Conservation (phyloP, 2,329 filamentous ascomycete genomes). For the Ophiostoma ips region DNA sequence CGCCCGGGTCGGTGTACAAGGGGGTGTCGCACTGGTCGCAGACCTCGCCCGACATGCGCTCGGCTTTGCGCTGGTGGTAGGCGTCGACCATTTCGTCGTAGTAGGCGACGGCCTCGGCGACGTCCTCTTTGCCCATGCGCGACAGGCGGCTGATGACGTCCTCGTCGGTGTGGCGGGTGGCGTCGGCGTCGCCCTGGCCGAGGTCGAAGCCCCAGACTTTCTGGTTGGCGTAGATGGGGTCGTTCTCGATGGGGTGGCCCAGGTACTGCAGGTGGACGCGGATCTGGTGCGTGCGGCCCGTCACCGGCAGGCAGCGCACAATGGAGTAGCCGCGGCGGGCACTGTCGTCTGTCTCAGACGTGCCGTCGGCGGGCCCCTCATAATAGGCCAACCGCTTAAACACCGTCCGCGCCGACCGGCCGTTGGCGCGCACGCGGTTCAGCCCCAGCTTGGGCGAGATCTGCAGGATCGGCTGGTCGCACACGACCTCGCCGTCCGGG, state of each 20-base stretch:
- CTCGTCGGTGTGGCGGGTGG: conserved; percentile 61
- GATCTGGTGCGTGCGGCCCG: conserved; percentile 87
- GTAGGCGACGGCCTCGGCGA: conserved; percentile 81
- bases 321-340: conserved; percentile 65
- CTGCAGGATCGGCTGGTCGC: conserved; percentile 83
- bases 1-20: conserved; percentile 82
- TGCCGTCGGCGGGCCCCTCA: conserved; percentile 2
- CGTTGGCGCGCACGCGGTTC: conserved; percentile 86
- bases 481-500: conserved; percentile 79
- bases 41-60: conserved; percentile 77
- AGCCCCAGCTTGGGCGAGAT: conserved; percentile 92
- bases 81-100: conserved; percentile 86
- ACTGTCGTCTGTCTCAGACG: not conserved
- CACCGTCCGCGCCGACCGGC: conserved; percentile 78
- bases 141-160: conserved; percentile 77
- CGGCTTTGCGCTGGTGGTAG: conserved; percentile 81
- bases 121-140: conserved; percentile 87
- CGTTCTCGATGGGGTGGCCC: conserved; percentile 90
- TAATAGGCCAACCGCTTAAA: conserved; percentile 93
- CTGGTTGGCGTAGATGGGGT: conserved; percentile 93
- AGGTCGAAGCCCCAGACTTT: conserved; percentile 77
- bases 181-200: conserved; percentile 52
- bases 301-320: conserved; percentile 84
- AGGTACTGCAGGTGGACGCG: conserved; percentile 90
- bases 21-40: conserved; percentile 76